Base-by-base conservation (phyloP, 1,139 yeast species). In the Geotrichum australiense region DNA sequence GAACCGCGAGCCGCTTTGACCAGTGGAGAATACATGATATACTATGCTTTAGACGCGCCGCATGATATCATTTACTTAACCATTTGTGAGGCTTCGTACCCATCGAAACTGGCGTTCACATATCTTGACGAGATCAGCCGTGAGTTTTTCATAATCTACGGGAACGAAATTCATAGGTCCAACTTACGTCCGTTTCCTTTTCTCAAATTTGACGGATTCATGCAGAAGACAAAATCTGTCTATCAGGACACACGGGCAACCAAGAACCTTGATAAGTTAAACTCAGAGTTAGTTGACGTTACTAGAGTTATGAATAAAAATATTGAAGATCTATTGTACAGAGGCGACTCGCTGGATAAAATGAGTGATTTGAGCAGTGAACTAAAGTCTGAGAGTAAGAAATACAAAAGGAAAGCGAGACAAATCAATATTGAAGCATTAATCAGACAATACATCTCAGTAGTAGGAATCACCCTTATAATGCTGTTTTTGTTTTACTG, bases 291-390 rank as follows among this genome's bases (percentile, higher is more conserved):
- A 53, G 87, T 84, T 40, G 98, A 93, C 55, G 98, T 93, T 38
- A 87, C 91, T 53, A 78, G 84, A 53, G 94, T 91, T 46, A 85
- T 91, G 95, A 86, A 95, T 46, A 89, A 89, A 56, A 91, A 91
- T 62, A 91, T 91, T 46, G 97, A 91, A 60, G 98, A 91, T 61
- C 68, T 91, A 54, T 70, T 91, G 36, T 89, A 91, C 63, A 74
- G 99, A 57, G 99, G 99, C 10, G 97, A 91, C 58, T 81, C 91
- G 11, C 73, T 91, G 53, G 97, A 91, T 62, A 80, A 64, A 37
- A 85, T 91, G 94, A 79, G 87, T 49, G 96, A 91, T 59, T 71
- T 91, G 58, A 84, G 95, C 25, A 76, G 82, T 16, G 74, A 80
- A 39, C 72, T 91, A 61, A 77, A 86, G 55, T 76, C 77, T 48